These are phyloP conservation scores for Pleurotus cornucopiae DNA, from an alignment of 768 basidiomycete species.

Conservation along the genomic window DNA sequence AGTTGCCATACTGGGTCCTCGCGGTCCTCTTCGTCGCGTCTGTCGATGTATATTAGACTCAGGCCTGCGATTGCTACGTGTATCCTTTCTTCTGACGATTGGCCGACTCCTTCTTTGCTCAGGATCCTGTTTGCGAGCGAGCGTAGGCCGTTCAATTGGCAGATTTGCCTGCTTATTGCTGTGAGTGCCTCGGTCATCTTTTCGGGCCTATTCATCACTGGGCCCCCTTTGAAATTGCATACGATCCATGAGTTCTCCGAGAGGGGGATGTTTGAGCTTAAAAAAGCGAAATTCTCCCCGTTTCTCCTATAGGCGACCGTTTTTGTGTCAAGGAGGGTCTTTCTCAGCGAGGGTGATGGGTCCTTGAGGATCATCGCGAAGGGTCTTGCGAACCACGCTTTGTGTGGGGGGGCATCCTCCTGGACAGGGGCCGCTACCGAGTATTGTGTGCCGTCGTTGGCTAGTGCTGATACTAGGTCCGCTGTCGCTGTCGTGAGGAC, in stretches of 20 bases:
- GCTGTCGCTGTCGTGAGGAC: not conserved
- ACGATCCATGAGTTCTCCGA: not conserved
- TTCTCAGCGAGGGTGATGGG: not conserved
- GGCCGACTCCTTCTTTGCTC: not conserved
- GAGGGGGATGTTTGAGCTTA: not conserved
- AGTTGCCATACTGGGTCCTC: not conserved
- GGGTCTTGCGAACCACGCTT: not conserved
- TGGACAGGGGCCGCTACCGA: not conserved
- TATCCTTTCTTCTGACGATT: not conserved
- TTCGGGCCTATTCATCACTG: not conserved
- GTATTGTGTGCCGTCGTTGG: not conserved
- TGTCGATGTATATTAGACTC: not conserved
- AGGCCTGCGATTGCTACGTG: not conserved
- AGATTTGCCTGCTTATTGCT: not conserved
- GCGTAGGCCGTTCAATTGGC: not conserved
- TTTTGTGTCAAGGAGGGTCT: not conserved
- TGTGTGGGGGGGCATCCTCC: not conserved
- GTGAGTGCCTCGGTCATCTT: not conserved
- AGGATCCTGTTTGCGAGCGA: not conserved
- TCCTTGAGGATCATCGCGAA: not conserved
- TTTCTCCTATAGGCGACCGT: not conserved
- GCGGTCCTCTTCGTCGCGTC: not conserved
- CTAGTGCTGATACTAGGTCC: not conserved
- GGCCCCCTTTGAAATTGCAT: not conserved
- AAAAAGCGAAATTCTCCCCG: not conserved